These are phyloP conservation scores for Syncephalastrum contaminatum DNA, from an alignment of 371 early-diverging fungal genomes.

Conservation along the genomic window DNA sequence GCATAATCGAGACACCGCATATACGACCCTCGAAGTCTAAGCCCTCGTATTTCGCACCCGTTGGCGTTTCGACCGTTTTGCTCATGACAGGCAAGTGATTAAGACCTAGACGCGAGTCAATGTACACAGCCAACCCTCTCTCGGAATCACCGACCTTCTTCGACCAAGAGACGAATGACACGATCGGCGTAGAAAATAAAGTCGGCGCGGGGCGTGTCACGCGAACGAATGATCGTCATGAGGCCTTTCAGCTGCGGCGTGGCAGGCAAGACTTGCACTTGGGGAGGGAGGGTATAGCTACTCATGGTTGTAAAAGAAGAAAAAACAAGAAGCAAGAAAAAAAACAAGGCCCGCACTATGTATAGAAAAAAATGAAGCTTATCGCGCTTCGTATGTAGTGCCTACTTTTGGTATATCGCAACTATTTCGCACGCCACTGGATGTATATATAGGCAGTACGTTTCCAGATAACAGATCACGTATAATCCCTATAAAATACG, in stretches of 20 bases:
- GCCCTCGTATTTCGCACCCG: slow-evolving; percentile 71
- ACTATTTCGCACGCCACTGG: too few species aligned
- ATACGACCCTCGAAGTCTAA: slow-evolving; percentile 84
- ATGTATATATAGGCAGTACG: too few species aligned
- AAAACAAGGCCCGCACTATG: too few species aligned
- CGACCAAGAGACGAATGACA: slow-evolving; percentile 87
- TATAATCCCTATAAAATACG: too few species aligned
- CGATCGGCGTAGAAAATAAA: slow-evolving; percentile 95
- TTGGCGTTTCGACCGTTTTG: slow-evolving; percentile 78
- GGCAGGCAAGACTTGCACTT: slow-evolving; percentile 69
- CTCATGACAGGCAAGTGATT: slow-evolving; percentile 88
- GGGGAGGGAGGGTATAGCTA: slow-evolving; percentile 51
- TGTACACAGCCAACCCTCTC: neutral
- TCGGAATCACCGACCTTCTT: slow-evolving; percentile 63
- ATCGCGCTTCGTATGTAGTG: too few species aligned
- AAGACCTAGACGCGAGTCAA: slow-evolving; percentile 52
- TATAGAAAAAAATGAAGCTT: too few species aligned
- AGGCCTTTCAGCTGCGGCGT: slow-evolving; percentile 80
- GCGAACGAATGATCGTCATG: slow-evolving; percentile 85
- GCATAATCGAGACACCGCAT: slow-evolving; percentile 95
- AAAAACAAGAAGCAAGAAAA: slow-evolving; percentile 13
- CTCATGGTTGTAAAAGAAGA: slow-evolving; percentile 6
- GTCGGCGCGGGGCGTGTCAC: slow-evolving; percentile 79
- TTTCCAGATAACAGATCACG: too few species aligned
- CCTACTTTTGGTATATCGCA: too few species aligned